phyloP scores from a whole-genome alignment of 78 protist genomes.

The Dictyostelium purpureum region DNA sequence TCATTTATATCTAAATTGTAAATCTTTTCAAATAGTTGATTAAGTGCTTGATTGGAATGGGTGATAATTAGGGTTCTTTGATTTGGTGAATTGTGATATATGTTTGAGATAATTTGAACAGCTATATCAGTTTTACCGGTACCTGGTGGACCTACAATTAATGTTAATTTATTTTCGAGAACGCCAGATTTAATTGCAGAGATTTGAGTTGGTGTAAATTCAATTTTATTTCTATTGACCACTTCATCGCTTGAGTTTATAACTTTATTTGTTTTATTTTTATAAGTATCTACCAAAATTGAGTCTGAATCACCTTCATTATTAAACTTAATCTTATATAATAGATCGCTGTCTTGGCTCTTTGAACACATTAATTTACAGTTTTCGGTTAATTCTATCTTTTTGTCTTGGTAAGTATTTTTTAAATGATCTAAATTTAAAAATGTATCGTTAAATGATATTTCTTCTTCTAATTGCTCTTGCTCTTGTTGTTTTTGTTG shows the following conservation, averaged over 20 bases:
- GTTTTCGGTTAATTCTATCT: background rate
- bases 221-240: conserved; percentile 10
- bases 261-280: background rate
- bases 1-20: conserved; percentile 87
- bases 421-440: conserved; percentile 81
- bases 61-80: conserved; percentile 96
- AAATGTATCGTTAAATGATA: conserved; percentile 92
- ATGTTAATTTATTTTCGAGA: conserved; percentile 87
- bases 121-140: conserved; percentile 99
- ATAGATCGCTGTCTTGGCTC: background rate
- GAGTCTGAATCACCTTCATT: background rate
- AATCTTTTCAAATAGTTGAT: conserved; percentile 82
- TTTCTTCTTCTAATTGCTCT: background rate
- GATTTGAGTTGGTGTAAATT: conserved; percentile 61
- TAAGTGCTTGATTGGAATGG: conserved; percentile 93
- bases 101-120: conserved; percentile 93
- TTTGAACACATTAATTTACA: no score
- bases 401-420: background rate
- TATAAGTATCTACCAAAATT: background rate
- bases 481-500: background rate
- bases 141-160: conserved; percentile 99
- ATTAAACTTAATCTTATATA: conserved; percentile 1
- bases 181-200: conserved; percentile 89
- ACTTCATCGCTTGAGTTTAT: background rate
- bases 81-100: conserved; percentile 93